phyloP scores from a whole-genome alignment of 1,284 basidiomycete species.

The Trametes pubescens region DNA sequence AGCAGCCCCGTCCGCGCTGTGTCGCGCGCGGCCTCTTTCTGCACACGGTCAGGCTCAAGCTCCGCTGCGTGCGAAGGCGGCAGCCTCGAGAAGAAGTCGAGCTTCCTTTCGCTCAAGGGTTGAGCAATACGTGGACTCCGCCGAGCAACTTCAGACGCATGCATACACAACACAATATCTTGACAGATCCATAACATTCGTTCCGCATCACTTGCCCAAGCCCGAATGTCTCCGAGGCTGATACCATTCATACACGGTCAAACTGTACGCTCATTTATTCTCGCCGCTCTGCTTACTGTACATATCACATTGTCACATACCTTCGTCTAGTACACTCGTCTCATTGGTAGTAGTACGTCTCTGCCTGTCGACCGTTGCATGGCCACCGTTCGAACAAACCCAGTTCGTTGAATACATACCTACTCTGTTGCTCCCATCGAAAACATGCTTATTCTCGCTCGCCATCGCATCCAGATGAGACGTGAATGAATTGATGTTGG shows the following conservation, averaged over 20 bases:
- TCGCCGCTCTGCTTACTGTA: no score
- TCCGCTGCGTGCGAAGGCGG: neutral
- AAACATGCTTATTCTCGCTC: no score
- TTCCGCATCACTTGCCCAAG: no score
- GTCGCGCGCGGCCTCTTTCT: neutral
- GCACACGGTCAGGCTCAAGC: neutral
- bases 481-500: no score
- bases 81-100: constrained; percentile 15
- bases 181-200: no score
- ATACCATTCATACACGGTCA: no score
- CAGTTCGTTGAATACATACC: neutral
- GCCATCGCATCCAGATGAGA: no score
- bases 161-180: no score
- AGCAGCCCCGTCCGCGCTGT: constrained; percentile 11
- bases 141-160: neutral
- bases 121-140: neutral
- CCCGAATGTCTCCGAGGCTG: no score
- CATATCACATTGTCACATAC: no score
- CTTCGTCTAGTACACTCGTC: no score
- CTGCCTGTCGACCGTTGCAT: neutral
- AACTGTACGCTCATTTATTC: no score
- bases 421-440: neutral
- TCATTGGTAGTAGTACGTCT: neutral
- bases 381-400: neutral
- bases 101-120: constrained; percentile 19